These are phyloP conservation scores for Tricholoma sp. DNA, from an alignment of 768 basidiomycete species.

Conservation along the genomic window DNA sequence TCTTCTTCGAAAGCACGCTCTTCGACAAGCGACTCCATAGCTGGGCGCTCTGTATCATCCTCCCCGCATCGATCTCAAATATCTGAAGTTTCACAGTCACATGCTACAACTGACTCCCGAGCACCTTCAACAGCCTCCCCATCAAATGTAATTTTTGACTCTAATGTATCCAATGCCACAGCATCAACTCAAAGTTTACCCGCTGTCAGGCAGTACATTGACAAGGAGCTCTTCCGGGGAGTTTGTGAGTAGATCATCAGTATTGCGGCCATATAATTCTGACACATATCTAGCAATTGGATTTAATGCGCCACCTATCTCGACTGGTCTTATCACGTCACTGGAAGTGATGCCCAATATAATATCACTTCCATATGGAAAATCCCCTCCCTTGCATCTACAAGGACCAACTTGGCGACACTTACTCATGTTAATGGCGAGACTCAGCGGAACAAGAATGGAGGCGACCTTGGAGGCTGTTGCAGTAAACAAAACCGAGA, in stretches of 20 bases:
- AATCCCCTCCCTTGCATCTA: constrained; percentile 63
- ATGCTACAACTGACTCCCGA: not conserved
- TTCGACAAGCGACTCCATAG: not conserved
- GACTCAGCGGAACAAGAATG: constrained; percentile 62
- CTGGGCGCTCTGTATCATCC: not conserved
- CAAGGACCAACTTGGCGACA: constrained; percentile 73
- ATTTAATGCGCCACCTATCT: constrained; percentile 55
- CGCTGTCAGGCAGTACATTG: constrained; percentile 50
- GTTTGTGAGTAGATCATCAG: constrained; percentile 48
- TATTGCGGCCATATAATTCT: not conserved
- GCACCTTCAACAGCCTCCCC: constrained; percentile 5
- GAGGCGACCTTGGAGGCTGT: constrained; percentile 69
- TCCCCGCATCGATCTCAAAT: not conserved
- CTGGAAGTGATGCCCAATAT: constrained; percentile 59
- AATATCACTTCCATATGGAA: constrained; percentile 68
- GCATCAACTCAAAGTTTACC: constrained; percentile 12
- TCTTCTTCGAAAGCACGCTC: not conserved
- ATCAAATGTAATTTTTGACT: not conserved
- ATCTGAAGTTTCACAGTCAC: not conserved
- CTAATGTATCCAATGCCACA: not conserved
- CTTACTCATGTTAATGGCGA: constrained; percentile 70
- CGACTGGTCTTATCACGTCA: constrained; percentile 42
- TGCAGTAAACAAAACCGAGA: constrained; percentile 47
- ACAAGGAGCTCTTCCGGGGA: constrained; percentile 50
- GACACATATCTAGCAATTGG: constrained; percentile 51